Evolutionary conservation across 495 filamentous ascomycete genomes (phyloP).

Genomic region (Hapsidospora chrysogenum): DNA sequence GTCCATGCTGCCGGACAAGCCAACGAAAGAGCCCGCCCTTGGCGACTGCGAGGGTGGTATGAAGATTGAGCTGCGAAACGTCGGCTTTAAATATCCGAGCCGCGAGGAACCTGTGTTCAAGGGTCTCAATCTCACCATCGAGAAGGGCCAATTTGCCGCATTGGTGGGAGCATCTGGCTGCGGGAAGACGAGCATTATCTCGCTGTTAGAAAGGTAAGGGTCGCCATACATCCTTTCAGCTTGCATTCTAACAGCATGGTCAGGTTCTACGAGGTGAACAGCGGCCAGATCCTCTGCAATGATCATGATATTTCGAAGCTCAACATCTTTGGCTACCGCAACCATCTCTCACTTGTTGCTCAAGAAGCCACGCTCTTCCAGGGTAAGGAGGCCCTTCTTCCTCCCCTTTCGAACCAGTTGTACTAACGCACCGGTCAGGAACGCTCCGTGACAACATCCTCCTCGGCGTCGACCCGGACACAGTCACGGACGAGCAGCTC

Average conservation of each 20-base stretch:
- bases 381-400: neutral
- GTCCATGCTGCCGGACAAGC: slow-evolving; percentile 9
- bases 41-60: slow-evolving; percentile 26
- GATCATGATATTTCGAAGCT: slow-evolving; percentile 26
- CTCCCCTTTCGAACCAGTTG: slow-evolving; percentile 11
- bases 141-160: slow-evolving; percentile 48
- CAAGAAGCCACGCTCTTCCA: slow-evolving; percentile 42
- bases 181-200: slow-evolving; percentile 55
- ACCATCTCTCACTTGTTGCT: slow-evolving; percentile 38
- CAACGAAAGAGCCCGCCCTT: slow-evolving; percentile 9
- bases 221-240: neutral
- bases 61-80: slow-evolving; percentile 35
- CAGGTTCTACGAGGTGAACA: slow-evolving; percentile 39
- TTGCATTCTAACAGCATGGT: no score
- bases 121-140: slow-evolving; percentile 36
- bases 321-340: slow-evolving; percentile 33
- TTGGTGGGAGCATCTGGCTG: slow-evolving; percentile 57
- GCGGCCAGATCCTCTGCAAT: slow-evolving; percentile 36
- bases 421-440: slow-evolving; percentile 18
- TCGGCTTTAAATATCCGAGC: slow-evolving; percentile 43
- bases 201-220: slow-evolving; percentile 33
- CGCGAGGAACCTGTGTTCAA: slow-evolving; percentile 33
- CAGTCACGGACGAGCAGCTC: slow-evolving; percentile 33
- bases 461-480: slow-evolving; percentile 24
- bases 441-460: slow-evolving; percentile 43